A percentile compares a stretch with the other conserved stretches of the same genome.
phyloP scores from a whole-genome alignment of 148 eudicot genomes.

The Rhododendron henanense region DNA sequence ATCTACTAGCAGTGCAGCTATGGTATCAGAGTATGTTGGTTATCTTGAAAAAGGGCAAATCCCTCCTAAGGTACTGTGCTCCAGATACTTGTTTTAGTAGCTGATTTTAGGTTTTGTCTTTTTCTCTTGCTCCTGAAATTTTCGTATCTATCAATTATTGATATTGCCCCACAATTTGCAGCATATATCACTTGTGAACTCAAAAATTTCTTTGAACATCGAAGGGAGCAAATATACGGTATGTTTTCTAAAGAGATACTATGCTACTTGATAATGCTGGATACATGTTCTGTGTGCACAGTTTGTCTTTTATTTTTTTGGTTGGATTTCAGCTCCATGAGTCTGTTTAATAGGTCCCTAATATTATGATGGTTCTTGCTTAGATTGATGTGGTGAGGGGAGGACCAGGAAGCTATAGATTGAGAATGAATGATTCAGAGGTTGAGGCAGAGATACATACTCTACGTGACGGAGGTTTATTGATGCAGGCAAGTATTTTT shows the following conservation, averaged over 20 bases:
- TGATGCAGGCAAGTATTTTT: slow-evolving; percentile 57
- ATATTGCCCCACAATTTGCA: slow-evolving; percentile 38
- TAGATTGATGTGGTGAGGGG: slow-evolving; percentile 92
- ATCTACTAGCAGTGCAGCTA: slow-evolving; percentile 93
- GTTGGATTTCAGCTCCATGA: background rate
- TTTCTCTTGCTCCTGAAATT: background rate
- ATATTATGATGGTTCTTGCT: slow-evolving; percentile 3
- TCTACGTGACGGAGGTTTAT: slow-evolving; percentile 93
- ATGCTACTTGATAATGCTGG: background rate
- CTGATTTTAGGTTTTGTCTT: background rate
- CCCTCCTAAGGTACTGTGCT: slow-evolving; percentile 79
- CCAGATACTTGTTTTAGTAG: background rate
- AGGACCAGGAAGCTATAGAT: slow-evolving; percentile 92
- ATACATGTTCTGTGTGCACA: background rate
- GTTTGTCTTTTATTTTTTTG: background rate
- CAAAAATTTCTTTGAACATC: slow-evolving; percentile 84
- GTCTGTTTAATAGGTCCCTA: slow-evolving; percentile 3
- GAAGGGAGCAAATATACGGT: slow-evolving; percentile 99
- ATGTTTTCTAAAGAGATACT: slow-evolving; percentile 21
- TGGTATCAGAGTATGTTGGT: slow-evolving; percentile 92
- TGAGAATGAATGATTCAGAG: slow-evolving; percentile 81
- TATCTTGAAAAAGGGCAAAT: slow-evolving; percentile 99
- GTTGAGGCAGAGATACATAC: slow-evolving; percentile 99
- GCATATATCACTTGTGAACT: slow-evolving; percentile 98
- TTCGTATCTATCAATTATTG: background rate